These are phyloP conservation scores for Bretschneidera sinensis DNA, from an alignment of 345 rosid genomes.

Conservation along the genomic window DNA sequence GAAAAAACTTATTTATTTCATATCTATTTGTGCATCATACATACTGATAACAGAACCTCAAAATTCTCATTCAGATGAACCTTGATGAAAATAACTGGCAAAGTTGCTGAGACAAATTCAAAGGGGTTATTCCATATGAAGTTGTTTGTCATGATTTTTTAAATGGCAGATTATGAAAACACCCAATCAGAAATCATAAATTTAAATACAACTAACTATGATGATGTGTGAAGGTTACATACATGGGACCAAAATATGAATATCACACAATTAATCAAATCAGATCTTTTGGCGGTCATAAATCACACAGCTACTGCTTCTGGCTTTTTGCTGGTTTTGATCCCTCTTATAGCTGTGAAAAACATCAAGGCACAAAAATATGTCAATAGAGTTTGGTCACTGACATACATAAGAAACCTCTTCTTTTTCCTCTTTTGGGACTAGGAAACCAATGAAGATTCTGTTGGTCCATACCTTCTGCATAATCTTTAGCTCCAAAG, in stretches of 20 bases:
- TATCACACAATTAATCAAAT: slow-evolving; percentile 18
- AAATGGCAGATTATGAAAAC: background rate
- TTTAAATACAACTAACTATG: background rate
- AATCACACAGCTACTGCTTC: slow-evolving; percentile 73
- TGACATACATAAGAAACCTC: background rate
- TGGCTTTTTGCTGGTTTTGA: slow-evolving; percentile 88
- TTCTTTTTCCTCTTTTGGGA: background rate
- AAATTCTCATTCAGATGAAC: background rate
- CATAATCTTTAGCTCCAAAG: slow-evolving; percentile 95
- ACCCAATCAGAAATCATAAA: background rate
- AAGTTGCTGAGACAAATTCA: background rate
- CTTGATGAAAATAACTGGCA: background rate
- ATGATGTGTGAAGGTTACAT: slow-evolving; percentile 15
- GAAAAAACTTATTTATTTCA: too few species aligned
- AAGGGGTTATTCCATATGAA: background rate
- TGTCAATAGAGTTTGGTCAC: background rate
- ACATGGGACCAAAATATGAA: slow-evolving; percentile 11
- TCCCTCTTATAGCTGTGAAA: slow-evolving; percentile 82
- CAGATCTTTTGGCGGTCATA: slow-evolving; percentile 7
- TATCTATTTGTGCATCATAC: too few species aligned
- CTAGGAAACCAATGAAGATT: background rate
- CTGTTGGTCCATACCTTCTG: slow-evolving; percentile 54
- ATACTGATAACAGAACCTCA: background rate
- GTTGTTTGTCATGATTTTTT: background rate
- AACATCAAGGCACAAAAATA: slow-evolving; percentile 6